Base-by-base conservation (phyloP, 768 basidiomycete species). In the Rhodotorula graminis region DNA sequence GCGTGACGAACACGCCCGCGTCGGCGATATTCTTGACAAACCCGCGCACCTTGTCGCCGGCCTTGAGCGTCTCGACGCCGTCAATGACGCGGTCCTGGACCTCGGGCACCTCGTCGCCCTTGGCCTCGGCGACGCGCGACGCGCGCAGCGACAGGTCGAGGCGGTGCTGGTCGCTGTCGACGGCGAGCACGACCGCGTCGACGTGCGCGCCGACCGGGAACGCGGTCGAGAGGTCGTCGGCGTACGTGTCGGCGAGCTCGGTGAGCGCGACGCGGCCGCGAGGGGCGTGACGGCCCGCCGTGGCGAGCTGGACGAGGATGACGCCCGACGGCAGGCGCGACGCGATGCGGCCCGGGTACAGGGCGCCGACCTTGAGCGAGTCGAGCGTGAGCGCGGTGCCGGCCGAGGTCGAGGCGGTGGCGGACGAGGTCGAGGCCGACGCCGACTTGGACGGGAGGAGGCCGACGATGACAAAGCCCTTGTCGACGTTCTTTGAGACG, bases 11-110 rank as follows among this genome's bases (percentile, higher is more conserved):
- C 29, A 99, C 78, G 25, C 95, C 95, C 79, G 90, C 88, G 59
- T 92, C 89, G 27, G 87, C 85, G 46, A 98, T 84, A 77, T 87
- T 91, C 82, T 92, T 96, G 79, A 97, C 86, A 79, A 95, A 92
- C 19, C 95, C 95, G 65, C 92, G 86, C 27, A 94, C 83, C n/a
- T 83, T 85, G 64, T 89, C 84, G 10, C 93, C 94, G 33, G 86
- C 84, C 76, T 89, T 88, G 6, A 82, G 82, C 18, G 91, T 70
- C 42, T 80, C 80, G n/a, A 81, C 82, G 72, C 93, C 85, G 80
- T 92, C 90, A 59, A 84, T 84, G 80, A 94, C 91, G 21, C 85
- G 82, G 2, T 91, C 81, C 15, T 83, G 79, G 23, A 82, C 82
- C 29, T 78, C 6, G 67, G 76, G 21, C 44, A 62, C 87, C 85